Evolutionary conservation across 108 stramenopile genomes (phyloP), one percentile per base, ranked within the genome.

Genomic region (Stephanodiscus triporus): DNA sequence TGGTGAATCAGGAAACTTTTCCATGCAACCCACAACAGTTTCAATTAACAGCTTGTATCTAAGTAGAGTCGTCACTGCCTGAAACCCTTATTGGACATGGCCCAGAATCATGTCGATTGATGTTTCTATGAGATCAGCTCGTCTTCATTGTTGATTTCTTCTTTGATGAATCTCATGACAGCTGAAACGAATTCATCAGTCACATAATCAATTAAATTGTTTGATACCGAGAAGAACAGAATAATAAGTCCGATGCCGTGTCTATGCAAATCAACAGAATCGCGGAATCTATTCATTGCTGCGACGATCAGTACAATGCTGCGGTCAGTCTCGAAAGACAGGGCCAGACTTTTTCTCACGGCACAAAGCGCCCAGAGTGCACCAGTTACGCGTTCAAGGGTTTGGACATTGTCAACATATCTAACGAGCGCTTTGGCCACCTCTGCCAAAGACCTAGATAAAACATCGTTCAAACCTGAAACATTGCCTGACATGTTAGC

Each of bases 1-100:
- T 14, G 61, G 51, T 34, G 72, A 72, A 34, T 22, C 22, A 9
- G 67, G 59, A 40, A 56, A 78, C 49, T 71, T 71, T 60, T 63
- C 68, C 71, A 79, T 72, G 57, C 66, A 72, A 19, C 43, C 40
- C 9, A 72, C 78, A 47, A 73, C 62, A 10, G 71, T 36, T 20
- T 63, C 71, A 62, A 79, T 37, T 5, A 72, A 50, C 0, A 11
- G 22, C 51, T 68, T 66, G 32, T 63, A 51, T 38, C 47, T 17
- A 26, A 72, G 57, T 26, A 79, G 47, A 16, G 55, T 55, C 6
- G 23, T 67, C 22, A 59, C 53, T 29, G 71, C 63, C 7, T 59
- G 23, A 34, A 47, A 36, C 17, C 71, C 66, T 22, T 55, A 17
- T 68, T 45, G 13, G 78, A 16, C 23, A 67, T 47, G 34, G 40